Percentiles rank a stretch among this genome's conserved stretches.
Conservation (phyloP, 768 basidiomycete genomes). For the Pilatotrama ljubarskyi region DNA sequence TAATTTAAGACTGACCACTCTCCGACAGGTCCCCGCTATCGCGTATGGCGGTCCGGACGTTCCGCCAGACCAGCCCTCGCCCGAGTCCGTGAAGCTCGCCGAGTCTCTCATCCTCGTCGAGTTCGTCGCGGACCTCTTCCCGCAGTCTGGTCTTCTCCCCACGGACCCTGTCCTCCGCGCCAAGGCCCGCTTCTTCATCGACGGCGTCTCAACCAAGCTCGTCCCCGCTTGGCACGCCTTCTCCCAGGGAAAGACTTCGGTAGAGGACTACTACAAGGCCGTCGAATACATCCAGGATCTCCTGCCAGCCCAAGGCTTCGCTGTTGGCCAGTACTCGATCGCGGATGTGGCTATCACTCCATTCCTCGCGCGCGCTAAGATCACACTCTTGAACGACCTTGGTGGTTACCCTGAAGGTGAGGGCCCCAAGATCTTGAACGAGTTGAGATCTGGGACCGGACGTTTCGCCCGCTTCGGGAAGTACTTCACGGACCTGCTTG, state of each 20-base stretch:
- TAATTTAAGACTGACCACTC: too few species aligned
- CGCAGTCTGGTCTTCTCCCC: slow-evolving; percentile 50
- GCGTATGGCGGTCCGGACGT: slow-evolving; percentile 62
- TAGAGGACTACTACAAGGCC: slow-evolving; percentile 42
- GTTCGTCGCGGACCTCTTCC: slow-evolving; percentile 63
- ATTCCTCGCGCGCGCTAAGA: slow-evolving; percentile 55
- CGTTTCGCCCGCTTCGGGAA: slow-evolving; percentile 50
- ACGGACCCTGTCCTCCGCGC: slow-evolving; percentile 57
- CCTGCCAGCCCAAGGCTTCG: slow-evolving; percentile 47
- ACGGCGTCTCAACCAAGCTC: slow-evolving; percentile 50
- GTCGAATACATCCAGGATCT: slow-evolving; percentile 51
- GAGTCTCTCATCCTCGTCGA: slow-evolving; percentile 69
- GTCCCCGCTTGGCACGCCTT: slow-evolving; percentile 40
- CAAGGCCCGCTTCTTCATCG: slow-evolving; percentile 62
- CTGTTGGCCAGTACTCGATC: slow-evolving; percentile 49
- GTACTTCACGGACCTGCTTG: slow-evolving; percentile 49
- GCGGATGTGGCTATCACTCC: slow-evolving; percentile 65
- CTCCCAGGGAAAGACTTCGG: slow-evolving; percentile 32
- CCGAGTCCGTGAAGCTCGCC: slow-evolving; percentile 58
- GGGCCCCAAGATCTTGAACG: slow-evolving; percentile 44
- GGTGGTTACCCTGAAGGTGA: slow-evolving; percentile 52
- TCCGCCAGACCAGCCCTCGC: slow-evolving; percentile 57
- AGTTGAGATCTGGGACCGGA: slow-evolving; percentile 37
- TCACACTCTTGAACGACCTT: slow-evolving; percentile 49
- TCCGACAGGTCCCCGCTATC: slow-evolving; percentile 55